Evolutionary conservation across 306 rosid species (phyloP).

Genomic region (Quercus parvula): DNA sequence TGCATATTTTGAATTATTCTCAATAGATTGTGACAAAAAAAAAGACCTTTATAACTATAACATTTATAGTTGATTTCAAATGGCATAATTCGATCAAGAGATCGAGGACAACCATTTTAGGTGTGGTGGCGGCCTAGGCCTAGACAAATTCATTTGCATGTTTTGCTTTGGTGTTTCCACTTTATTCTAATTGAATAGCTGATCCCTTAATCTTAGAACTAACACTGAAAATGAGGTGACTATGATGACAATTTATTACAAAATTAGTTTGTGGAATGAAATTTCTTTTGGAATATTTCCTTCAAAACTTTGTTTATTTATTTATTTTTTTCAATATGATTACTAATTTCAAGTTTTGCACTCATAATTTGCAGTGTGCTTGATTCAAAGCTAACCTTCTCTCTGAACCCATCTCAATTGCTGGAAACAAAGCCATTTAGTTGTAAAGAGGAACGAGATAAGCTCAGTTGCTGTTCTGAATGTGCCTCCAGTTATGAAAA

Average conservation of each 20-base stretch:
- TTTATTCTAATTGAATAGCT: background rate
- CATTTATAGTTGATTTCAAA: background rate
- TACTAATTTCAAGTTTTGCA: conserved; percentile 18
- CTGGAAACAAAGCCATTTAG: conserved; percentile 50
- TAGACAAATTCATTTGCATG: background rate
- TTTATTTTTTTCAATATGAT: conserved; percentile 1
- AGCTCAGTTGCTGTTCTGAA: conserved; percentile 62
- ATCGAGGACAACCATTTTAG: background rate
- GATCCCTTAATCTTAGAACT: background rate
- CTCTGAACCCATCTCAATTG: conserved; percentile 36
- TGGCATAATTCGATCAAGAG: background rate
- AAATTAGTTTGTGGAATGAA: background rate
- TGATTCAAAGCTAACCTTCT: conserved; percentile 48
- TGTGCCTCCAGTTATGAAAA: conserved; percentile 73
- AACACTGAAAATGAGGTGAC: background rate
- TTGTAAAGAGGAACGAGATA: conserved; percentile 50
- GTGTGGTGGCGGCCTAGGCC: background rate
- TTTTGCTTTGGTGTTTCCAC: background rate
- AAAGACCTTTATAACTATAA: background rate
- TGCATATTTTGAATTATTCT: no score
- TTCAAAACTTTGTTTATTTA: background rate
- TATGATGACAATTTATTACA: background rate
- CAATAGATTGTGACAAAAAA: background rate
- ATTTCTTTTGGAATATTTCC: background rate
- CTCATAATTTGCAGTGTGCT: conserved; percentile 51